Base-by-base conservation (phyloP, 2,329 filamentous ascomycete genomes). In the Dactylellina parvicollis region DNA sequence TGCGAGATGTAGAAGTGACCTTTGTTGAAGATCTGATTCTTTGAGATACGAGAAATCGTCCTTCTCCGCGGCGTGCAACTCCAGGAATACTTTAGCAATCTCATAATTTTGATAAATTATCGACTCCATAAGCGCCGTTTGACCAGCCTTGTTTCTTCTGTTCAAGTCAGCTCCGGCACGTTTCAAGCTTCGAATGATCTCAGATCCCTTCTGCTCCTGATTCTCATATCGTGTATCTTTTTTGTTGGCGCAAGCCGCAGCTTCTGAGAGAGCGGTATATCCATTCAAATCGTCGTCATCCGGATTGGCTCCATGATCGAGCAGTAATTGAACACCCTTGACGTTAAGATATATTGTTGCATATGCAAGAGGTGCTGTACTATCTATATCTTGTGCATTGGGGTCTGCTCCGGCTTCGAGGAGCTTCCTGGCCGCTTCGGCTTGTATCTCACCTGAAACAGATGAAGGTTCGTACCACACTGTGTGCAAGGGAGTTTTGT, bases 281-380 rank as follows among this genome's bases (percentile, higher is more conserved):
- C 65, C 65, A 2, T 61, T n/a, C 14, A 18, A 4, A 18, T 70
- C 49, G 26, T 70, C 47, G 54, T 62, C 65, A 14, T 70, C 62
- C 7, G 28, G 7, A 26, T 71, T 30, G 2, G 66, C 66, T 4
- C 49, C 56, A 3, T 36, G 16, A 30, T 71, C 40, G 16, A 71
- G 18, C 1, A 71, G 66, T 3, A 62, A 16, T 34, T 71, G 24
- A n/a, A 71, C 66, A 24, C 36, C 38, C 4, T 47, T 16, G 12
- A 47, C 38, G 24, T 42, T 49, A 9, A 49, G 16, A n/a, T 5
- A 4, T 4, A 24, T 16, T 0, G 40, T 28, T 1, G 56, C 66
- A 32, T 16, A 28, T 14, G 16, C 8, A 9, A 71, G 40, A 16
- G 66, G 49, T 3, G 28, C 49, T 26, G 16, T 8, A 26, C 66